A percentile compares a stretch with the other conserved stretches of the same genome.
Evolutionary conservation across 2,329 filamentous ascomycete genomes (phyloP).

Genomic region (Neonectria magnoliae): DNA sequence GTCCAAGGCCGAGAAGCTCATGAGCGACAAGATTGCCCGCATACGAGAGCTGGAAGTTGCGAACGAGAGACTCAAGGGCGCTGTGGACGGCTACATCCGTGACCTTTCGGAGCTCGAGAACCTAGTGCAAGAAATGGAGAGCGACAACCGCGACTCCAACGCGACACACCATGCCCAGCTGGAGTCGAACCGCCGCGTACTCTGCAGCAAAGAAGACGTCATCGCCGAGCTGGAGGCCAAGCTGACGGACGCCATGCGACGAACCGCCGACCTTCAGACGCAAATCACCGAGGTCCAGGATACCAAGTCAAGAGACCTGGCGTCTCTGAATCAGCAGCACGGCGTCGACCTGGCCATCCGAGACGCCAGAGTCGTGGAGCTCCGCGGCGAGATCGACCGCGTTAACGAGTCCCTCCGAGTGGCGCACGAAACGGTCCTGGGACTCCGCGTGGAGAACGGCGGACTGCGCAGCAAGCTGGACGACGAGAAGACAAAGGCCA

Average conservation of each 20-base stretch:
- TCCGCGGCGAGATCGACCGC: slow-evolving; percentile 59
- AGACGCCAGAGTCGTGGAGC: slow-evolving; percentile 60
- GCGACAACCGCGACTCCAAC: slow-evolving; percentile 43
- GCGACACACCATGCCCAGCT: slow-evolving; percentile 48
- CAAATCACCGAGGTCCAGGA: slow-evolving; percentile 53
- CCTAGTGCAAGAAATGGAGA: slow-evolving; percentile 61
- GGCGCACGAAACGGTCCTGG: slow-evolving; percentile 58
- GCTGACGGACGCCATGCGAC: slow-evolving; percentile 53
- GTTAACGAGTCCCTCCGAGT: slow-evolving; percentile 56
- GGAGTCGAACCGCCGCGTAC: slow-evolving; percentile 46
- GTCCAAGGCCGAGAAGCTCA: slow-evolving; percentile 43
- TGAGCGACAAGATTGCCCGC: slow-evolving; percentile 51
- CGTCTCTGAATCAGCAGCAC: slow-evolving; percentile 52
- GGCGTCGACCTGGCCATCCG: slow-evolving; percentile 60
- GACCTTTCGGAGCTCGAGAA: slow-evolving; percentile 65
- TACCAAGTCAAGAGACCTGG: slow-evolving; percentile 45
- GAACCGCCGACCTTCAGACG: slow-evolving; percentile 50
- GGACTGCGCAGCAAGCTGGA: slow-evolving; percentile 49
- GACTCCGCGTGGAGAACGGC: slow-evolving; percentile 58
- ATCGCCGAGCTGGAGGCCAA: slow-evolving; percentile 56
- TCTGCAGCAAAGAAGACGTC: slow-evolving; percentile 50
- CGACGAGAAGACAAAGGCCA: slow-evolving; percentile 53
- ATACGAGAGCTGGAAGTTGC: slow-evolving; percentile 61
- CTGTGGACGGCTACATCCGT: slow-evolving; percentile 62
- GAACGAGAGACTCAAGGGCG: slow-evolving; percentile 61